Conservation (phyloP, 176 grass and related monocot species). For the Musa beccarii region DNA sequence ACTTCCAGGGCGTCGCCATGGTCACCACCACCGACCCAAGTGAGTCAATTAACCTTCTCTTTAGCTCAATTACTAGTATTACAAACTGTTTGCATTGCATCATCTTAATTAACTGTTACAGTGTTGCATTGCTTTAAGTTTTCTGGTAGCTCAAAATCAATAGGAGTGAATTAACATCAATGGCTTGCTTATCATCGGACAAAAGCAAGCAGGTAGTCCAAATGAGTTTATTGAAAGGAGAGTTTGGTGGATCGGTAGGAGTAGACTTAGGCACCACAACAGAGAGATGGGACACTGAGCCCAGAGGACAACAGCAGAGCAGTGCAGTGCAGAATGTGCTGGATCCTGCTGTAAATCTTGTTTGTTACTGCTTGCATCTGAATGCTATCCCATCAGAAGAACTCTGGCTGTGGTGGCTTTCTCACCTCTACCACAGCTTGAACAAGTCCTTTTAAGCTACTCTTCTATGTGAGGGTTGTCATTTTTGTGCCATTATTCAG, state of each 20-base stretch:
- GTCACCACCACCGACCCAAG: constrained; percentile 94
- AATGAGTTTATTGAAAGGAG: no score
- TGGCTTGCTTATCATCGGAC: no score
- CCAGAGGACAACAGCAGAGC: background rate
- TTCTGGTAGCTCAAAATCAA: no score
- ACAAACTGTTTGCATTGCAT: background rate
- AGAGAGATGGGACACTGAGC: background rate
- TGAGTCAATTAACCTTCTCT: constrained; percentile 30
- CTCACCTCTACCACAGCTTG: background rate
- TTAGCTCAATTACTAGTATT: no score
- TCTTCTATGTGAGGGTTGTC: background rate
- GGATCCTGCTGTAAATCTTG: constrained; percentile 63
- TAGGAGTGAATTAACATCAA: no score
- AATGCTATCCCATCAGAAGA: background rate
- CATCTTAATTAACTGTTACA: background rate
- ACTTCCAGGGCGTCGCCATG: constrained; percentile 88
- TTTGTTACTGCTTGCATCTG: constrained; percentile 27
- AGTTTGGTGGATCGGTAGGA: no score
- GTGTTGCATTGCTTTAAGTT: background rate
- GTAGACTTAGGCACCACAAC: background rate
- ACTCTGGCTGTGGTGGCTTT: constrained; percentile 8
- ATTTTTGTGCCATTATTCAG: no score
- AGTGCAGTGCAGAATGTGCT: constrained; percentile 29
- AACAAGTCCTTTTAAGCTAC: background rate
- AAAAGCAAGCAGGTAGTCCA: no score